phyloP scores from a whole-genome alignment of 2,329 filamentous ascomycete species.

The Trichoderma aggressivum region DNA sequence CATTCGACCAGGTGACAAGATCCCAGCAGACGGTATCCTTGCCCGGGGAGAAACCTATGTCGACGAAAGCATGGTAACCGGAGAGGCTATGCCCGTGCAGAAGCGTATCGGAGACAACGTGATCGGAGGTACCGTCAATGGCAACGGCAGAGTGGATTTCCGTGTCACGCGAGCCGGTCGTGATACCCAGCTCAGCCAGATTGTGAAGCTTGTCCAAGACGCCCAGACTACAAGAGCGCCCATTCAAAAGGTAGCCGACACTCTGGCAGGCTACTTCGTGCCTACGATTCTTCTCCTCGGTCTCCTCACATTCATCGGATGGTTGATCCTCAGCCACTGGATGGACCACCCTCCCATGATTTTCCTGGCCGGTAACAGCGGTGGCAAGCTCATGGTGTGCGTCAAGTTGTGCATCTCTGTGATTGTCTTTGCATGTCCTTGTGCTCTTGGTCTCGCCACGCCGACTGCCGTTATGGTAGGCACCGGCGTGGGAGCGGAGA shows the following conservation, averaged over 20 bases:
- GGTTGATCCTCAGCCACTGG: conserved; percentile 93
- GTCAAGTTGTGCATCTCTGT: conserved; percentile 97
- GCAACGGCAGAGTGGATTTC: conserved; percentile 86
- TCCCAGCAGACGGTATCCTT: conserved; percentile 86
- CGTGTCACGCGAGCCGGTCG: conserved; percentile 87
- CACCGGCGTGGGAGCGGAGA: conserved; percentile 91
- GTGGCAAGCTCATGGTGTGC: conserved; percentile 93
- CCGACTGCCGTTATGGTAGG: conserved; percentile 99
- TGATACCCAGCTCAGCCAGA: conserved; percentile 95
- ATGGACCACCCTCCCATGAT: conserved; percentile 81
- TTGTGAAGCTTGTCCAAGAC: conserved; percentile 96
- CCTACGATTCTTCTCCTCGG: conserved; percentile 84
- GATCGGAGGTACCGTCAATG: conserved; percentile 94
- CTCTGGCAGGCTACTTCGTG: conserved; percentile 89
- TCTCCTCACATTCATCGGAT: conserved; percentile 77
- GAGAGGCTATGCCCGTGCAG: conserved; percentile 91
- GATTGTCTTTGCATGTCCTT: conserved; percentile 96
- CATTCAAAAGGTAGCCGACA: conserved; percentile 89
- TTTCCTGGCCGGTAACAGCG: conserved; percentile 74
- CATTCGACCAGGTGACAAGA: conserved; percentile 90
- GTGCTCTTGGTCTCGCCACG: conserved; percentile 90
- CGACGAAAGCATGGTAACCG: conserved; percentile 98
- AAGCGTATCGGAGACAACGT: conserved; percentile 77
- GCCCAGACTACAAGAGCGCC: conserved; percentile 92
- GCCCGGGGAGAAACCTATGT: conserved; percentile 89